Conservation (phyloP, 2,329 filamentous ascomycete species). For the Hirsutella rhossiliensis region DNA sequence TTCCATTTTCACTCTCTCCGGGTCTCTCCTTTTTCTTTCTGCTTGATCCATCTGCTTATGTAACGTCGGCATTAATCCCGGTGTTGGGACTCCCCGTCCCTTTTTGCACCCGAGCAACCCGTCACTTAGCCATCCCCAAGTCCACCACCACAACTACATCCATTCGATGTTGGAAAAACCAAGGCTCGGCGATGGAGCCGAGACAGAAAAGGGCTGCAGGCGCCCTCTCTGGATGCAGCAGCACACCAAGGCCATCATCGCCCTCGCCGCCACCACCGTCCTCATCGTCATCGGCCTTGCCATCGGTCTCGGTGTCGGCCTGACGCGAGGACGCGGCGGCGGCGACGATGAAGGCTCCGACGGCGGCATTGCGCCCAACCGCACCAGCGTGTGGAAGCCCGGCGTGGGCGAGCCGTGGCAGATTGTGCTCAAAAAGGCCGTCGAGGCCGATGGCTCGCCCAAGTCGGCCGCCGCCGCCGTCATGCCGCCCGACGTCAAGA, state of each 20-base stretch:
- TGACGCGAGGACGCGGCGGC: slow-evolving; percentile 20
- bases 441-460: slow-evolving; percentile 14
- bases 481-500: slow-evolving; percentile 32
- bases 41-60: no score
- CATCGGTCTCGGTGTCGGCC: slow-evolving; percentile 44
- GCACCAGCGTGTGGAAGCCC: slow-evolving; percentile 36
- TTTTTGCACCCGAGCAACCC: no score
- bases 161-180: no score
- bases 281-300: slow-evolving; percentile 29
- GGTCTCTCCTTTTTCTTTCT: no score
- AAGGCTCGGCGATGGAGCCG: no score
- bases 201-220: no score
- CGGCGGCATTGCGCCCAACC: slow-evolving; percentile 8
- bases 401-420: slow-evolving; percentile 44
- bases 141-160: no score
- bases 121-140: no score
- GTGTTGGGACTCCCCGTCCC: no score
- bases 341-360: slow-evolving; percentile 11
- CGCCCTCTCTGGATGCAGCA: background rate
- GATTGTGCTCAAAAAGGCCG: slow-evolving; percentile 39
- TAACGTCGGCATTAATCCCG: no score
- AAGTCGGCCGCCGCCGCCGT: slow-evolving; percentile 24
- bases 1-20: no score
- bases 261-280: slow-evolving; percentile 11
- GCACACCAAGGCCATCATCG: slow-evolving; percentile 15